These are phyloP conservation scores for Hypocrella siamensis DNA, from an alignment of 2,329 filamentous ascomycete species.

Conservation along the genomic window DNA sequence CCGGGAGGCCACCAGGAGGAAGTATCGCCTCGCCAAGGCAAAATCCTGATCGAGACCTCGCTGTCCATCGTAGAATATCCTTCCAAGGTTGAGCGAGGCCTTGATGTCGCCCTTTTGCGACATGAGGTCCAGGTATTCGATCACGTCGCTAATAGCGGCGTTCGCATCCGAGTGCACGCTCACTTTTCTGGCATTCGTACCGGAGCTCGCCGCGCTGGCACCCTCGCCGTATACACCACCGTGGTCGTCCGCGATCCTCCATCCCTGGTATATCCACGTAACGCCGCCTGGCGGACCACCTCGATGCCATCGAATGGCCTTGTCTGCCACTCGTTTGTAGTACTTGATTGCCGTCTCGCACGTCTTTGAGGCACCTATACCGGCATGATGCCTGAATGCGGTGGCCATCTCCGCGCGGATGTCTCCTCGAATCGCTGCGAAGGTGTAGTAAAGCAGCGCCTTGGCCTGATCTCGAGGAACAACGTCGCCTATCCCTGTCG, in stretches of 20 bases:
- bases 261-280: conserved; percentile 60
- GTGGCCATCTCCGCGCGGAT: conserved; percentile 86
- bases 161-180: conserved; percentile 65
- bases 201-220: conserved; percentile 78
- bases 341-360: conserved; percentile 76
- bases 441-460: conserved; percentile 84
- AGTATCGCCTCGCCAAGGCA: conserved; percentile 62
- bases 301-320: conserved; percentile 74
- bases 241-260: conserved; percentile 74
- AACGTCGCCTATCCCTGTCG: conserved; percentile 71
- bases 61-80: conserved; percentile 79
- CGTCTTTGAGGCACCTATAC: conserved; percentile 71
- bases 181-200: conserved; percentile 61
- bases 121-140: conserved; percentile 86
- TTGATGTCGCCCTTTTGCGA: conserved; percentile 80
- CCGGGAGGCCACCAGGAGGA: conserved; percentile 60
- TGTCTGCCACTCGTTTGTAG: conserved; percentile 88
- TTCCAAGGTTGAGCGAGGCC: conserved; percentile 71
- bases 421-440: conserved; percentile 73
- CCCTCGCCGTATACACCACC: conserved; percentile 94
- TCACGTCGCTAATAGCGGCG: conserved; percentile 78
- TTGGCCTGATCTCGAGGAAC: conserved; percentile 80
- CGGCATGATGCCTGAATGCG: conserved; percentile 70
- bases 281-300: conserved; percentile 84
- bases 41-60: conserved; percentile 60